phyloP scores from a whole-genome alignment of 176 grass and related monocot species.

The Poa pratensis region DNA sequence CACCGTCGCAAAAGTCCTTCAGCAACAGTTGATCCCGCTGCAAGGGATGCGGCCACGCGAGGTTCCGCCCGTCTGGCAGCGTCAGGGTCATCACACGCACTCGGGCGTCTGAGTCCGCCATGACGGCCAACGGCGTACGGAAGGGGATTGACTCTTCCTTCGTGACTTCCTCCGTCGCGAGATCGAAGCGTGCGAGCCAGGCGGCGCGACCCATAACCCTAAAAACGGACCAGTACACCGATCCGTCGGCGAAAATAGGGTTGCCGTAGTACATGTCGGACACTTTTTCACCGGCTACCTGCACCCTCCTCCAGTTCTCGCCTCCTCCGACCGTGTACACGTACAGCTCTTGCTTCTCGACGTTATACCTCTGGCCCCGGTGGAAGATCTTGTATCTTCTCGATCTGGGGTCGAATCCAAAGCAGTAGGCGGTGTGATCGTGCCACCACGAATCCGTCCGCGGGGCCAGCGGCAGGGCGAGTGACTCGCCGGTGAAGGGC shows the following conservation, averaged over 20 bases:
- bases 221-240: conserved; percentile 23
- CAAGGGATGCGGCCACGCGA: neutral
- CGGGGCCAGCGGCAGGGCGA: neutral
- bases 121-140: neutral
- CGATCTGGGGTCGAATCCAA: neutral
- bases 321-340: neutral
- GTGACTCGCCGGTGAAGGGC: neutral
- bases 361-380: neutral
- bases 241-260: neutral
- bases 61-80: neutral
- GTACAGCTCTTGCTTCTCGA: neutral
- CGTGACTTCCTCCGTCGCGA: neutral
- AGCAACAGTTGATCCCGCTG: neutral
- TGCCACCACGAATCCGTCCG: neutral
- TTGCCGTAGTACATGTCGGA: accelerated
- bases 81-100: neutral
- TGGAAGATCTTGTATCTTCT: neutral
- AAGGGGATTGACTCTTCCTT: neutral
- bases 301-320: conserved; percentile 8
- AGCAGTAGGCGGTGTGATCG: neutral
- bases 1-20: neutral
- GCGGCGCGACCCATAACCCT: no score
- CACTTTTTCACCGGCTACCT: neutral
- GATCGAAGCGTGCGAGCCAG: neutral
- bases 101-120: neutral